These are phyloP conservation scores for Apiospora marii DNA, from an alignment of 2,329 filamentous ascomycete genomes.

Conservation along the genomic window DNA sequence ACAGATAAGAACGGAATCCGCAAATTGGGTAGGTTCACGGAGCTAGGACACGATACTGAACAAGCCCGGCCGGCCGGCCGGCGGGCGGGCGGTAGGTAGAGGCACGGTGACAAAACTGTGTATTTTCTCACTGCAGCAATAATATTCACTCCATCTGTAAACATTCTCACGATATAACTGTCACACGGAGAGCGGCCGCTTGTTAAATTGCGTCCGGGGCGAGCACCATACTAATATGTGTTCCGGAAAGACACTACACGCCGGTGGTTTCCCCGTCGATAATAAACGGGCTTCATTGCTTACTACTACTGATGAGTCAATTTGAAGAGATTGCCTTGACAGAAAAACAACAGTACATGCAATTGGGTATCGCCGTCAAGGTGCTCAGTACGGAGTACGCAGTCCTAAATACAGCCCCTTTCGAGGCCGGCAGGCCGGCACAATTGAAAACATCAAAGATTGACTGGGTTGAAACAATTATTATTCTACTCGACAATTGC, in stretches of 20 bases:
- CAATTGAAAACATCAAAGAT: not conserved
- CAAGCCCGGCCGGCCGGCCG: not conserved
- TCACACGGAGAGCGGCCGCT: too few species aligned
- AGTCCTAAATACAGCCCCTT: not conserved
- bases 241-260: too few species aligned
- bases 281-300: not conserved
- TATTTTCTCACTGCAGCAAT: too few species aligned
- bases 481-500: slow-evolving; percentile 1
- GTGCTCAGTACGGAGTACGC: not conserved
- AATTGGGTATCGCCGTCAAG: not conserved
- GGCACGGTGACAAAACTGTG: not conserved
- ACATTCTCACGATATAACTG: too few species aligned
- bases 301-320: too few species aligned
- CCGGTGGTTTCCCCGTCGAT: too few species aligned
- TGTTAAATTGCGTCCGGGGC: too few species aligned
- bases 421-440: not conserved
- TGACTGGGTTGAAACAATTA: not conserved
- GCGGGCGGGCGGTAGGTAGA: too few species aligned
- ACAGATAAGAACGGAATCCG: not conserved
- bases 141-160: not conserved
- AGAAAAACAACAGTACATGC: too few species aligned
- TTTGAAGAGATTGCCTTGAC: too few species aligned
- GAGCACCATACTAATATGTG: too few species aligned
- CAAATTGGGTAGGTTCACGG: not conserved
- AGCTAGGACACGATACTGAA: not conserved